Evolutionary conservation across 257 asterid species (phyloP).

Genomic region (Paraleonurus japonicus): DNA sequence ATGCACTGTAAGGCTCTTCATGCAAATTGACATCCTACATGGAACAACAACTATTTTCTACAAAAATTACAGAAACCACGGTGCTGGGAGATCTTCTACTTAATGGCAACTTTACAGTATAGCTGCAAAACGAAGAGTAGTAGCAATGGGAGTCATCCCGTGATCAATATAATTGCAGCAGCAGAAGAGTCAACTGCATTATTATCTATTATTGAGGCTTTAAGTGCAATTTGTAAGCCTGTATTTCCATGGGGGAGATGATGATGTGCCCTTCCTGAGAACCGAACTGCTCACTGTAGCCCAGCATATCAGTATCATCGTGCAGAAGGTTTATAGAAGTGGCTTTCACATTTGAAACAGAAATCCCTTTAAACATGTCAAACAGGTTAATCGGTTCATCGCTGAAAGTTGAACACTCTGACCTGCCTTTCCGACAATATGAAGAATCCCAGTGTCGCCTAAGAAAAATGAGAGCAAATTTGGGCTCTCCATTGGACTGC

Average conservation of each 20-base stretch:
- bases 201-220: conserved; percentile 44
- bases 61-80: conserved; percentile 19
- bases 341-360: conserved; percentile 59
- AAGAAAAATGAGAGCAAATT: conserved; percentile 57
- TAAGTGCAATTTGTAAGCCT: conserved; percentile 80
- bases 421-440: conserved; percentile 68
- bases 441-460: conserved; percentile 82
- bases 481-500: conserved; percentile 57
- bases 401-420: conserved; percentile 63
- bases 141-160: not conserved
- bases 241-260: conserved; percentile 94
- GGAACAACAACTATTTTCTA: not conserved
- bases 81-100: conserved; percentile 3
- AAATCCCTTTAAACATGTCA: conserved; percentile 71
- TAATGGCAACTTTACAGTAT: conserved; percentile 3
- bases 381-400: conserved; percentile 67
- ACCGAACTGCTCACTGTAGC: conserved; percentile 76
- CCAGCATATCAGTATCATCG: conserved; percentile 71
- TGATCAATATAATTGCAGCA: not conserved
- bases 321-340: conserved; percentile 80
- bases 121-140: conserved; percentile 16
- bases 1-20: not conserved
- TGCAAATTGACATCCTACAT: not conserved
- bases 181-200: conserved; percentile 5
- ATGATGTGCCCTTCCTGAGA: conserved; percentile 83